Evolutionary conservation across 164 flowering plant species (phyloP).

Genomic region (Dillenia turbinata): DNA sequence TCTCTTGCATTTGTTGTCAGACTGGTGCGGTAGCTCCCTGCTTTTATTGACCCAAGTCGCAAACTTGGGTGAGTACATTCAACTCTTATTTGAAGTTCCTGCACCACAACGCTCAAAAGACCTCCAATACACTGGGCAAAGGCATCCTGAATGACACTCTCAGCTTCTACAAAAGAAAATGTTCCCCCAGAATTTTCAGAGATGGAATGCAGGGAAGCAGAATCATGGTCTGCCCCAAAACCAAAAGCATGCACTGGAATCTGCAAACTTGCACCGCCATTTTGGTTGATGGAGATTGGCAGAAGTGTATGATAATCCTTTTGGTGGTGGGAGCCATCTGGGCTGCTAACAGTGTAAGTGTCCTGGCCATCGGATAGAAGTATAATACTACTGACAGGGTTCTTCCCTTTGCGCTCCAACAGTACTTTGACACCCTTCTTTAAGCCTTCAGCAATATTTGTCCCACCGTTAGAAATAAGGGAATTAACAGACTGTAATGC

Average conservation of each 20-base stretch:
- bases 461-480: slow-evolving; percentile 75
- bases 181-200: slow-evolving; percentile 95
- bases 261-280: slow-evolving; percentile 30
- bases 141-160: slow-evolving; percentile 87
- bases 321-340: slow-evolving; percentile 21
- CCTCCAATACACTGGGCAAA: slow-evolving; percentile 99
- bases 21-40: slow-evolving; percentile 67
- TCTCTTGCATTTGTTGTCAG: slow-evolving; percentile 28
- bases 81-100: slow-evolving; percentile 51
- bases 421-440: slow-evolving; percentile 79
- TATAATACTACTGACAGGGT: slow-evolving; percentile 78
- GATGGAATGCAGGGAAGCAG: slow-evolving; percentile 81
- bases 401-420: slow-evolving; percentile 64
- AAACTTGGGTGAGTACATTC: slow-evolving; percentile 50
- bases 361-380: slow-evolving; percentile 95
- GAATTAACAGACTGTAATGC: slow-evolving; percentile 86
- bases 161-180: slow-evolving; percentile 90
- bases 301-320: slow-evolving; percentile 53
- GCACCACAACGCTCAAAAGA: slow-evolving; percentile 80
- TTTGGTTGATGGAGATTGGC: slow-evolving; percentile 37
- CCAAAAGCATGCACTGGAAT: slow-evolving; percentile 94
- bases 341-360: slow-evolving; percentile 46
- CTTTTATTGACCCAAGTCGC: slow-evolving; percentile 46
- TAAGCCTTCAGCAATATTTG: slow-evolving; percentile 87
- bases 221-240: slow-evolving; percentile 91